A percentile compares a stretch with the other conserved stretches of the same genome.
These are phyloP conservation scores for Boletus patriciae DNA, from an alignment of 768 basidiomycete genomes.

Conservation along the genomic window DNA sequence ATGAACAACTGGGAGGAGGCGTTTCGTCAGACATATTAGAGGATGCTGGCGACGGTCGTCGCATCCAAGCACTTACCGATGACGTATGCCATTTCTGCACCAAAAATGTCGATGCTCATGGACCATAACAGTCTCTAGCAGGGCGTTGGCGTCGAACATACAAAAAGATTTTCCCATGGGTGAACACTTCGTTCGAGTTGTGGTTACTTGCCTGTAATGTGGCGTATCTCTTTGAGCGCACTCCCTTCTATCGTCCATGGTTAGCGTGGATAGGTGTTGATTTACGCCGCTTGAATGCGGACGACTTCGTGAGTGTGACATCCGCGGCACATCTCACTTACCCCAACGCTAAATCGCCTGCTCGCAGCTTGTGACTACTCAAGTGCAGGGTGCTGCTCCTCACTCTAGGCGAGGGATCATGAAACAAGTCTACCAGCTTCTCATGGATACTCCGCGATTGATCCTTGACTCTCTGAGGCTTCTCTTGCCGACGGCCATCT, in stretches of 20 bases:
- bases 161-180: slow-evolving; percentile 78
- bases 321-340: background rate
- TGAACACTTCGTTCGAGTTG: slow-evolving; percentile 74
- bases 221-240: slow-evolving; percentile 86
- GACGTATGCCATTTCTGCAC: slow-evolving; percentile 41
- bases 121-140: slow-evolving; percentile 44
- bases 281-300: slow-evolving; percentile 72
- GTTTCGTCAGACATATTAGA: slow-evolving; percentile 63
- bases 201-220: slow-evolving; percentile 84
- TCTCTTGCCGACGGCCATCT: slow-evolving; percentile 84
- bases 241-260: slow-evolving; percentile 90
- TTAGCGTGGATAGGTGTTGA: slow-evolving; percentile 81
- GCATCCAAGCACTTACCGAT: slow-evolving; percentile 49
- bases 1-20: slow-evolving; percentile 86
- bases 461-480: slow-evolving; percentile 76
- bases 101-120: slow-evolving; percentile 3
- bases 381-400: slow-evolving; percentile 16
- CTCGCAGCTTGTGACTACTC: slow-evolving; percentile 17
- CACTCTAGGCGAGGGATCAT: slow-evolving; percentile 39
- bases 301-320: slow-evolving; percentile 65
- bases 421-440: slow-evolving; percentile 45
- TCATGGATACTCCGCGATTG: slow-evolving; percentile 57
- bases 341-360: background rate
- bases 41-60: slow-evolving; percentile 47
- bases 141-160: slow-evolving; percentile 60